Conservation (phyloP, 352 stramenopile species). For the Phytophthora syringae region DNA sequence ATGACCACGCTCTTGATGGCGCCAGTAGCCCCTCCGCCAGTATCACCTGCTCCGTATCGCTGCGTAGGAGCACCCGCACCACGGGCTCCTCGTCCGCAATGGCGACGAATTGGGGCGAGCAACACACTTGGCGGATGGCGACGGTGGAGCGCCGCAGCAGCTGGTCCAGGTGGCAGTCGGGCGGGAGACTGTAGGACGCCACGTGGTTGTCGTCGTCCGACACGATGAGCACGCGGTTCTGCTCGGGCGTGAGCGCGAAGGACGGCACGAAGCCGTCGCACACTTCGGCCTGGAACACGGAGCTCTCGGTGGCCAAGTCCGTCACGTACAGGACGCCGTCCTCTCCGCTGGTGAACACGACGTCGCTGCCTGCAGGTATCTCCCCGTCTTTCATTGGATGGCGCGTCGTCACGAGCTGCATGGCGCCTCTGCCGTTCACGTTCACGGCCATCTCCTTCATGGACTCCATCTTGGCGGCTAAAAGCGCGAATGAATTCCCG, state of each 20-base stretch:
- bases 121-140: slow-evolving; percentile 74
- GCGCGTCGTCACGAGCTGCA: slow-evolving; percentile 54
- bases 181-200: slow-evolving; percentile 74
- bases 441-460: slow-evolving; percentile 86
- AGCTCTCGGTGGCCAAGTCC: slow-evolving; percentile 58
- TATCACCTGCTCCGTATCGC: slow-evolving; percentile 66
- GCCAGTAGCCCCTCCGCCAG: slow-evolving; percentile 67
- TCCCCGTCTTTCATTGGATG: slow-evolving; percentile 41
- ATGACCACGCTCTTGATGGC: slow-evolving; percentile 78
- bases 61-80: slow-evolving; percentile 70
- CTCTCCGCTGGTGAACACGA: slow-evolving; percentile 79
- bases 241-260: slow-evolving; percentile 72
- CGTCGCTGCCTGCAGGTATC: slow-evolving; percentile 47
- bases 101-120: slow-evolving; percentile 64
- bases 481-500: slow-evolving; percentile 10
- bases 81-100: slow-evolving; percentile 78
- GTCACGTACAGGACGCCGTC: slow-evolving; percentile 84
- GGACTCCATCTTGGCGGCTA: slow-evolving; percentile 49
- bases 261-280: slow-evolving; percentile 71
- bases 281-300: slow-evolving; percentile 55
- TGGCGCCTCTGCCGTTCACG: slow-evolving; percentile 68
- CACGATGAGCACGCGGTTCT: slow-evolving; percentile 69
- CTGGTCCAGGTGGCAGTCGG: slow-evolving; percentile 52
- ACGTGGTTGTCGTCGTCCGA: slow-evolving; percentile 78
- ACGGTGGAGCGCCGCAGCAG: slow-evolving; percentile 78